Base-by-base conservation (phyloP, 2,329 filamentous ascomycete species). In the Epichloe elymi region DNA sequence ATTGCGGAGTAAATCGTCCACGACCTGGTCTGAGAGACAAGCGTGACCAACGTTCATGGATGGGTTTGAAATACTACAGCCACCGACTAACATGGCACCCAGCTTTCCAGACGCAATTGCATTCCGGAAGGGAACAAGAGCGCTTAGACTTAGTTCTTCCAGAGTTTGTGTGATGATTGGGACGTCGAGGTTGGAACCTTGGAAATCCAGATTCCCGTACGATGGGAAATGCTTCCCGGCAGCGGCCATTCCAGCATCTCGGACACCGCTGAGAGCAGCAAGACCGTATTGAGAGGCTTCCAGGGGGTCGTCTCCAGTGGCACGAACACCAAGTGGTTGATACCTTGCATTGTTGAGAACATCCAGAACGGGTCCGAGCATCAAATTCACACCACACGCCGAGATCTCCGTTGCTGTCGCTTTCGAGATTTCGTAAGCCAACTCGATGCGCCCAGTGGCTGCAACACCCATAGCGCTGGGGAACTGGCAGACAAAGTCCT, bases 141-240 rank as follows among this genome's bases (percentile, higher is more conserved):
- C 91, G 59, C 85, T 94, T n/a, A 96, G 72, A 56, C 88, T 95
- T 43, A 97, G 74, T 61, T 95, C 90, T 63, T 96, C 91, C 12
- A 96, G 69, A 0, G 90, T 95, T 64, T 97, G 90, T 0, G 89
- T 96, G 59, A 97, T 96, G 54, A 95, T 93, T 14, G 91, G 91
- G 33, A 97, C 89, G 60, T 96, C 90, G 23, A 94, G 72, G 46
- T 87, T 90, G 4, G 89, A 95, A 12, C 89, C 90, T 2, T 95
- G 78, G 59, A 96, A 95, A 64, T 96, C 90, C 17, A 97, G 74
- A 60, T 95, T 96, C 35, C 91, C 91, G 62, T 96, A 97, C 0
- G 89, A 95, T 3, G 91, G 91, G 59, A 97, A 96, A 66, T 97
- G 91, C 65, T 97, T 97, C 51, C 91, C 91, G 62, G 93, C 89